Evolutionary conservation across 306 rosid genomes (phyloP).

Genomic region (Abrus precatorius): DNA sequence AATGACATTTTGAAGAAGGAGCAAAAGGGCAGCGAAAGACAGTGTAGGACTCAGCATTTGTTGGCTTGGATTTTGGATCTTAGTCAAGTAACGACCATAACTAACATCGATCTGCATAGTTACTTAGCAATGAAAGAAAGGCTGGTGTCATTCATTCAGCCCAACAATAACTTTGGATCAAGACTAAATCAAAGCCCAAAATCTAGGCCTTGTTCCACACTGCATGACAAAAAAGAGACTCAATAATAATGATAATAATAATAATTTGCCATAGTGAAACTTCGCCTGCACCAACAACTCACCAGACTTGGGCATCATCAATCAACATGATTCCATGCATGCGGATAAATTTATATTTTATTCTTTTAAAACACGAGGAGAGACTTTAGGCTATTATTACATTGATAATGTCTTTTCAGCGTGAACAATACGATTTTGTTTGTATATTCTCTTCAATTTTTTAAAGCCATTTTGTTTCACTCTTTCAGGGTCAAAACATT

Average conservation of each 20-base stretch:
- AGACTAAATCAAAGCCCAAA: conserved; percentile 37
- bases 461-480: conserved; percentile 20
- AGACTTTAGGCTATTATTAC: background rate
- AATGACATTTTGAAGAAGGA: conserved; percentile 10
- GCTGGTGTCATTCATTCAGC: background rate
- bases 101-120: background rate
- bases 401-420: conserved; percentile 27
- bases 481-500: background rate
- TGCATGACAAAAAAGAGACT: background rate
- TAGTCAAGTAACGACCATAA: conserved; percentile 23
- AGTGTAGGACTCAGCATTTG: conserved; percentile 51
- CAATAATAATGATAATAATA: too few relatives aligned
- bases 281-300: background rate
- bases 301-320: background rate
- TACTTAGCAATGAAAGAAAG: background rate
- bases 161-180: background rate
- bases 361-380: background rate
- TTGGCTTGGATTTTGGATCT: conserved; percentile 76
- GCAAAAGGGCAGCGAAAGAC: background rate
- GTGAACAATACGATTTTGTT: background rate
- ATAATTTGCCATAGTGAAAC: background rate
- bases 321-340: conserved; percentile 24
- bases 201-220: background rate
- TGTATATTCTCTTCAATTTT: background rate
- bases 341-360: background rate